Evolutionary conservation across 768 basidiomycete genomes (phyloP), one percentile per base, ranked within the genome.

Genomic region (Infundibulicybe gibba): DNA sequence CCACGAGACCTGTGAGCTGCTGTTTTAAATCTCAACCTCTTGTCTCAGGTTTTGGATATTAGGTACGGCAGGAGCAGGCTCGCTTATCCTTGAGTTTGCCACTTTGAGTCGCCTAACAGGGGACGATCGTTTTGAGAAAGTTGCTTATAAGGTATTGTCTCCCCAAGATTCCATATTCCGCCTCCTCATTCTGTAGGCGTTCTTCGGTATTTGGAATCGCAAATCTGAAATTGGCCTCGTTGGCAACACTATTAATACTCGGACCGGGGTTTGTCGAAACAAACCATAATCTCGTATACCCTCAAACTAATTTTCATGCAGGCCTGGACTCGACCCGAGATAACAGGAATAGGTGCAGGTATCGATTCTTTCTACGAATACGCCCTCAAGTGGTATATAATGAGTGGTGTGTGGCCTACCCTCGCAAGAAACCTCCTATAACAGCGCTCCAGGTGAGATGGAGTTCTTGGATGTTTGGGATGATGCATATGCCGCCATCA

Each of bases 281-380:
- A 15, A 14, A 39, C 16, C 34, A 17, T 30, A 20, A 15, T 14
- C 11, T 49, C 43, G 37, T 17, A 31, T 21, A 33, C 30, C 32
- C 32, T 35, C 21, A 32, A 40, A 40, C 21, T 35, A 32, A 9
- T 50, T 39, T 12, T 17, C 32, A 21, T 43, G 17, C 59, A 87
- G 90, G 62, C 69, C 32, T 97, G 93, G 93, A 78, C 76, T 12
- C 65, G 71, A 41, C 91, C 93, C 14, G 85, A 91, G 51, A 66
- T 85, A 6, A 84, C 83, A 20, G 80, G 87, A 1, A 88, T 94
- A 30, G 95, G 95, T 19, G 97, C 97, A 5, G 97, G 97, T 1
- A 84, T 97, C 37, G 97, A 98, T 62, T 93, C 90, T 3, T 97
- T 95, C 62, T 94, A 88, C 60, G 97, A 99, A 61, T 94, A 94